Evolutionary conservation across 2,329 filamentous ascomycete genomes (phyloP).

Genomic region (Xylaria sp.): DNA sequence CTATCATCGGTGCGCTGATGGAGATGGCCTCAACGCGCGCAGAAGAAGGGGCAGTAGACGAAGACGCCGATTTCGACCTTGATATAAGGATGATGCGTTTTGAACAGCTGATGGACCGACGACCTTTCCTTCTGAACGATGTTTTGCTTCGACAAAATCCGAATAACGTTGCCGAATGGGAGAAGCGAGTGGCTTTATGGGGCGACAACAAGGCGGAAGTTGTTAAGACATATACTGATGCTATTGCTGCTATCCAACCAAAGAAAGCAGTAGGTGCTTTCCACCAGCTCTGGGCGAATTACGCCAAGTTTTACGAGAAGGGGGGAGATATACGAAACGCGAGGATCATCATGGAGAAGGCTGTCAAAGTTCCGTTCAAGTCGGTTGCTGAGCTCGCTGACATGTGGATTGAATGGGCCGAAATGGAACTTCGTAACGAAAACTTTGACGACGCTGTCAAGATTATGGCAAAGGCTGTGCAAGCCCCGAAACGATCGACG

Average conservation of each 20-base stretch:
- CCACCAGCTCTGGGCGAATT: constrained; percentile 94
- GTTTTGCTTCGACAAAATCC: constrained; percentile 95
- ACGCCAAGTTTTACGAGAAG: constrained; percentile 95
- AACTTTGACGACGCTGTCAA: constrained; percentile 94
- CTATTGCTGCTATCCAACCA: constrained; percentile 90
- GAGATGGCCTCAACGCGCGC: constrained; percentile 83
- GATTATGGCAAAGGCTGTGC: constrained; percentile 97
- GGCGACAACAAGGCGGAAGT: constrained; percentile 91
- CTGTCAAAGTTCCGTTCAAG: constrained; percentile 97
- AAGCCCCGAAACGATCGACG: constrained; percentile 95
- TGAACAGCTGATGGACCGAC: constrained; percentile 95
- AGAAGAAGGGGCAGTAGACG: constrained; percentile 80
- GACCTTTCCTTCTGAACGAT: constrained; percentile 96
- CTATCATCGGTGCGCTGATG: constrained; percentile 90
- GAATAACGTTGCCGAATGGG: constrained; percentile 95
- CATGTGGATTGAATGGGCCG: constrained; percentile 99
- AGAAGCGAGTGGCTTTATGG: constrained; percentile 96
- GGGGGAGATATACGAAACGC: constrained; percentile 86
- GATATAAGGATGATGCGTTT: constrained; percentile 98
- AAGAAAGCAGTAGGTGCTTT: constrained; percentile 95
- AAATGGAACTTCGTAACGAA: constrained; percentile 95
- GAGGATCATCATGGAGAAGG: constrained; percentile 95
- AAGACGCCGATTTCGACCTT: constrained; percentile 90
- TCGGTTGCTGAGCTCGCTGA: constrained; percentile 96
- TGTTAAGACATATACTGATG: constrained; percentile 92